Evolutionary conservation across 805 yeast species (phyloP), one percentile per base, ranked within the genome.

Genomic region (Saccharomyces jurei): DNA sequence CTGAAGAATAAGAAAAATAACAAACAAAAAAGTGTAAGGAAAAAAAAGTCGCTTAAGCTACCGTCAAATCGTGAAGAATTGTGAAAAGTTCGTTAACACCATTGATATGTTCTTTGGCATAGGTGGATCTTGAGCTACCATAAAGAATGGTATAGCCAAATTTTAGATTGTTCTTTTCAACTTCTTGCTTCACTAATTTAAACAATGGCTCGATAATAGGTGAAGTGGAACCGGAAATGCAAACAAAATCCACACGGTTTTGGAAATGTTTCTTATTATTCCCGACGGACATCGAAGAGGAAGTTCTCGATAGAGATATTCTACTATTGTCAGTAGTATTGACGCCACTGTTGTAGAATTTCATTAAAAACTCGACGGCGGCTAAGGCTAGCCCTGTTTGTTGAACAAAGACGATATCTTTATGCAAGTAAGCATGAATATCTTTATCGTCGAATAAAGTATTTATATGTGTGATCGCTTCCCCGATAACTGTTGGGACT

Each of bases 401-500:
- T 65, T 88, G 91, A n/a, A 90, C 83, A 50, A 86, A 81, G 8
- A 90, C 84, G 47, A 83, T 80, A 58, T 82, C 80, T 56, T 82
- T 79, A 54, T 86, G 83, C 48, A 87, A 74, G 31, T 86, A 82
- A 1, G 97, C 96, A 70, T 89, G 96, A 17, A 91, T 77, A 44
- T 81, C 81, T 51, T 77, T 78, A 21, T 78, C 81, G 14, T 79
- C 77, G 65, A 81, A 87, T 36, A 85, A 73, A 50, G 86, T 94
- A 69, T 92, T 90, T 53, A 91, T 82, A 68, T 89, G 90, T 27
- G 91, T 84, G 49, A 91, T 83, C 53, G 86, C 79, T 62, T 90
- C 97, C 50, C 97, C 97, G 71, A 89, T 80, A 17, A 84, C 78
- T 49, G 84, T 77, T 31, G 78, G 70, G 52, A 83, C 82, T 61